phyloP scores from a whole-genome alignment of 1,284 basidiomycete species.

The Trichosporon sp. region DNA sequence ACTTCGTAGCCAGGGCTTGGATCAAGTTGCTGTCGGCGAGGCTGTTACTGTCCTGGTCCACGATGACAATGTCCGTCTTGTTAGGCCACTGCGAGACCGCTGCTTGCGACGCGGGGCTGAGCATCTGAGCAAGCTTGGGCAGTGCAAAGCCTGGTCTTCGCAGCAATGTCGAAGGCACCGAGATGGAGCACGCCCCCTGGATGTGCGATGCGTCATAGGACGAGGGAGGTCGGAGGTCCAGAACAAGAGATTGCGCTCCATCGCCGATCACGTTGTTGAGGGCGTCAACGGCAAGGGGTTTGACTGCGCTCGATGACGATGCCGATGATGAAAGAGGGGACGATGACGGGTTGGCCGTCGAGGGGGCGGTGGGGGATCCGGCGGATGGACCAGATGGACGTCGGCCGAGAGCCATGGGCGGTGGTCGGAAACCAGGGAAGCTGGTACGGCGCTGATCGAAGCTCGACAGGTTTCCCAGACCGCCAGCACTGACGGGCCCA shows the following conservation, averaged over 20 bases:
- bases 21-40: slow-evolving; percentile 66
- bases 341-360: not conserved
- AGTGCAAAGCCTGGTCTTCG: slow-evolving; percentile 79
- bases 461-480: not conserved
- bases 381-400: not conserved
- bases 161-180: slow-evolving; percentile 88
- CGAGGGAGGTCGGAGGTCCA: slow-evolving; percentile 84
- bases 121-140: slow-evolving; percentile 67
- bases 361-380: not conserved
- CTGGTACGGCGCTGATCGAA: not conserved
- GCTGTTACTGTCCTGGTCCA: slow-evolving; percentile 68
- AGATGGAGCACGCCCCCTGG: slow-evolving; percentile 72
- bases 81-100: slow-evolving; percentile 55
- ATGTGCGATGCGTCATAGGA: slow-evolving; percentile 65
- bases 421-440: not conserved
- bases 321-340: not conserved
- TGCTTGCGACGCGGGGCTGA: slow-evolving; percentile 58
- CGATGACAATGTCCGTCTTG: slow-evolving; percentile 66
- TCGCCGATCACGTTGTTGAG: slow-evolving; percentile 19
- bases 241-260: slow-evolving; percentile 53
- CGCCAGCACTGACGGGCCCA: not conserved
- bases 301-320: slow-evolving; percentile 11
- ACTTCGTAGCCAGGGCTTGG: slow-evolving; percentile 76
- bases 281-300: slow-evolving; percentile 24
- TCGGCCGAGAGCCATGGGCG: not conserved